Conservation (phyloP, 2,329 filamentous ascomycete species). For the Biscogniauxia sp. region DNA sequence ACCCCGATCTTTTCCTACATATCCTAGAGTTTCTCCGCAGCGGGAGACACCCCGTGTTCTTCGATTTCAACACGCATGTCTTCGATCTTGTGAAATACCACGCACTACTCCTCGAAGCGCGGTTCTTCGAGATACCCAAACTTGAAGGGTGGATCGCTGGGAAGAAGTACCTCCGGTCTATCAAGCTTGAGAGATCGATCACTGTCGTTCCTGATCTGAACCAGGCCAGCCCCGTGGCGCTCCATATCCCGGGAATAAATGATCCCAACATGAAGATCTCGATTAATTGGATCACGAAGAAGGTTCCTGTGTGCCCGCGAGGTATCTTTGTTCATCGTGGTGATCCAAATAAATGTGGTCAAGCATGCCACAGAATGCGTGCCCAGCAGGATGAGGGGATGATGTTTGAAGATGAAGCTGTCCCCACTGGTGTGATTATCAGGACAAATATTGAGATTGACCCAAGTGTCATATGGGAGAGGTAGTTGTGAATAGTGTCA, state of each 20-base stretch:
- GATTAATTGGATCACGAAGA: conserved; percentile 29
- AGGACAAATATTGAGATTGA: conserved; percentile 1
- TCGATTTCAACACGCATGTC: conserved; percentile 19
- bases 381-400: neutral
- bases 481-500: neutral
- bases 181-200: conserved; percentile 13
- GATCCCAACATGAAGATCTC: conserved; percentile 5
- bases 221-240: too few species aligned
- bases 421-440: conserved; percentile 2
- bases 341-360: conserved; percentile 16
- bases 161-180: conserved; percentile 22
- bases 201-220: neutral
- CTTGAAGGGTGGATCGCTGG: conserved; percentile 33
- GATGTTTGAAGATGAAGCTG: conserved; percentile 5
- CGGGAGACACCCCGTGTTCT: conserved; percentile 35
- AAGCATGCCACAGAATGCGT: conserved; percentile 2
- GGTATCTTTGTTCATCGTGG: conserved; percentile 21
- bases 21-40: conserved; percentile 35
- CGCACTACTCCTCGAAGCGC: conserved; percentile 32
- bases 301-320: conserved; percentile 39
- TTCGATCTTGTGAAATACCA: conserved; percentile 36
- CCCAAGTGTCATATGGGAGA: neutral
- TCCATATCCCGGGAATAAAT: too few species aligned
- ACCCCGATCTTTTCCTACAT: conserved; percentile 35
- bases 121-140: conserved; percentile 31